Percentiles rank a stretch among this genome's conserved stretches.
These are phyloP conservation scores for Aspergillus fijiensis DNA, from an alignment of 2,329 filamentous ascomycete species.

Conservation along the genomic window DNA sequence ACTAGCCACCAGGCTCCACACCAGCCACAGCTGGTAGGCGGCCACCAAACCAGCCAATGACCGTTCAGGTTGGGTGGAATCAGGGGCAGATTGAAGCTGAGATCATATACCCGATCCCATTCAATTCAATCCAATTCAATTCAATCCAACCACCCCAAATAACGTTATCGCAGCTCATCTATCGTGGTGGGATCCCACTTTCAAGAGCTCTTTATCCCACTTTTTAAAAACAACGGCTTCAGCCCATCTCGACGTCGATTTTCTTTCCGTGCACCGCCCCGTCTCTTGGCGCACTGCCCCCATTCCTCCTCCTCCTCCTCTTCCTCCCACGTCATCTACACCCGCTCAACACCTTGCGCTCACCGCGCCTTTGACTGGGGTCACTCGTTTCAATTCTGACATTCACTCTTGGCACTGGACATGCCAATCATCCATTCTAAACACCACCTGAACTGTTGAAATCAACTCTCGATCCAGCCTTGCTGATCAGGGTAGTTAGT, in stretches of 20 bases:
- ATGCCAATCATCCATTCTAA: slow-evolving; percentile 9
- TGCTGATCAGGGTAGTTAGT: slow-evolving; percentile 6
- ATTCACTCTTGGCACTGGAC: slow-evolving; percentile 3
- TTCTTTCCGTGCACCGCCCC: slow-evolving; percentile 1
- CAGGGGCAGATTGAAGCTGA: not conserved
- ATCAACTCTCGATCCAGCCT: not conserved
- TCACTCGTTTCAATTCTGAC: not conserved
- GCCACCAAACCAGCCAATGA: not conserved
- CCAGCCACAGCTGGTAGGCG: slow-evolving; percentile 14
- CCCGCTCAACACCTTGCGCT: not conserved
- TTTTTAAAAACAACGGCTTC: not conserved
- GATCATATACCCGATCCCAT: not conserved
- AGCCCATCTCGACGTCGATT: not conserved
- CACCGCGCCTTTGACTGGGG: not conserved
- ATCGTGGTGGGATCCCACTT: not conserved
- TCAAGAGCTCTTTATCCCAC: not conserved
- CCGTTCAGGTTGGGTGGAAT: not conserved
- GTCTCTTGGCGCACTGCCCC: slow-evolving; percentile 1
- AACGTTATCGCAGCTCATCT: not conserved
- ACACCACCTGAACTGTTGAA: slow-evolving; percentile 5
- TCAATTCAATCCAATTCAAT: not conserved
- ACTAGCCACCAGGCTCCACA: slow-evolving; percentile 15
- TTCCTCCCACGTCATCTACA: slow-evolving; percentile 17
- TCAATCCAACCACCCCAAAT: not conserved
- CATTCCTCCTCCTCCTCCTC: not conserved